Conservation (phyloP, 345 rosid genomes). For the Erysimum cheiranthoides region DNA sequence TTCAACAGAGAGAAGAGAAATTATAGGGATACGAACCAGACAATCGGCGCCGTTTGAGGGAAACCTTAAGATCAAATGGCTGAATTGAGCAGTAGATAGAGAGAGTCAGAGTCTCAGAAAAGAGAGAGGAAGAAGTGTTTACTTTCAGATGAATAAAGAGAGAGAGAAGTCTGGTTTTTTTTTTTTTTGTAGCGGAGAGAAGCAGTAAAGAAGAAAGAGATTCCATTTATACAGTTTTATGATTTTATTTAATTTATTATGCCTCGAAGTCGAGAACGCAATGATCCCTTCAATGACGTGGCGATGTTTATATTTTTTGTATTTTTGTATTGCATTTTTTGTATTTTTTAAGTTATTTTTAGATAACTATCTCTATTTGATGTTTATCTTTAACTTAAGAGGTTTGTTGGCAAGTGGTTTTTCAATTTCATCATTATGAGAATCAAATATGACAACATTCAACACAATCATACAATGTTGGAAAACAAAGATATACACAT, state of each 20-base stretch:
- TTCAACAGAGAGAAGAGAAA: background rate
- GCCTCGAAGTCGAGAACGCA: constrained; percentile 33
- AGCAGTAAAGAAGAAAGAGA: background rate
- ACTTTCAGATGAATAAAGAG: background rate
- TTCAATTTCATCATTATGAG: background rate
- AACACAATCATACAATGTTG: background rate
- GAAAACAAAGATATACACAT: background rate
- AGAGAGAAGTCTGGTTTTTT: constrained; percentile 13
- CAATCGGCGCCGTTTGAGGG: constrained; percentile 18
- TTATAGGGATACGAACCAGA: constrained; percentile 33
- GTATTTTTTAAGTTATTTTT: background rate
- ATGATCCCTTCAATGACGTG: constrained; percentile 41
- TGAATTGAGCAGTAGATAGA: constrained; percentile 18
- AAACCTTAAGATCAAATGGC: background rate
- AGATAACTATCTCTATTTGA: background rate
- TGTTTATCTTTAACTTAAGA: background rate
- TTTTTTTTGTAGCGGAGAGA: constrained; percentile 19
- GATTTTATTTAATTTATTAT: background rate
- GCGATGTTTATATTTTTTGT: constrained; percentile 26
- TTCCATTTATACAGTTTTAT: constrained; percentile 3
- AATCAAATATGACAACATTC: too few relatives aligned
- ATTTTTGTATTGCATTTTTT: constrained; percentile 15
- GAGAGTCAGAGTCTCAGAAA: too few relatives aligned
- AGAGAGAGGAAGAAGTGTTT: background rate
- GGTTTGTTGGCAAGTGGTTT: constrained; percentile 4